A percentile compares a stretch with the other conserved stretches of the same genome.
Evolutionary conservation across 257 asterid genomes (phyloP).

Genomic region (Prunella vulgaris): DNA sequence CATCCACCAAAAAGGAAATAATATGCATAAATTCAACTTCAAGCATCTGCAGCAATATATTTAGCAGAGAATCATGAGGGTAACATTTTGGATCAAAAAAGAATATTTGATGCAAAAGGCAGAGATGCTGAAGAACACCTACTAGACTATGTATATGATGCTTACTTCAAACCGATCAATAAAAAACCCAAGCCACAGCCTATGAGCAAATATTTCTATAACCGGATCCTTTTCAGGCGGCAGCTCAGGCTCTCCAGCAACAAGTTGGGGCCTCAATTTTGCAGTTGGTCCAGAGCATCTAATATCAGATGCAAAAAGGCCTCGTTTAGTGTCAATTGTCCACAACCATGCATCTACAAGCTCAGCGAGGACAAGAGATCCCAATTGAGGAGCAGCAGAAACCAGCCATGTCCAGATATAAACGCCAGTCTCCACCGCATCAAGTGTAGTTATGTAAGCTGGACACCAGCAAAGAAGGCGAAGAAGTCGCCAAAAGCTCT

Average conservation of each 20-base stretch:
- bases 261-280: constrained; percentile 94
- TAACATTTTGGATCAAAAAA: constrained; percentile 13
- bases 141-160: constrained; percentile 15
- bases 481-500: constrained; percentile 93
- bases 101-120: constrained; percentile 14
- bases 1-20: background rate
- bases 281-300: constrained; percentile 92
- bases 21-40: constrained; percentile 18
- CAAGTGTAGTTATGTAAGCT: constrained; percentile 88
- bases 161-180: constrained; percentile 96
- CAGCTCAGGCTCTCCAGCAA: constrained; percentile 87
- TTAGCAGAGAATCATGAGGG: background rate
- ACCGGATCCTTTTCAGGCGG: constrained; percentile 82
- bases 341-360: constrained; percentile 99
- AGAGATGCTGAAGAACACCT: constrained; percentile 11
- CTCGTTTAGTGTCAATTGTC: constrained; percentile 96
- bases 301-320: constrained; percentile 86
- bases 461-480: constrained; percentile 99
- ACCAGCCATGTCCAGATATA: constrained; percentile 98
- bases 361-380: constrained; percentile 94
- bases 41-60: constrained; percentile 7
- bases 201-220: constrained; percentile 90
- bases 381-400: constrained; percentile 97
- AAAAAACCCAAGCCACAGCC: constrained; percentile 96
- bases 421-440: constrained; percentile 97